Evolutionary conservation across 208 protist species (phyloP), one percentile per base, ranked within the genome.

Genomic region (Trypanosoma scelopori): DNA sequence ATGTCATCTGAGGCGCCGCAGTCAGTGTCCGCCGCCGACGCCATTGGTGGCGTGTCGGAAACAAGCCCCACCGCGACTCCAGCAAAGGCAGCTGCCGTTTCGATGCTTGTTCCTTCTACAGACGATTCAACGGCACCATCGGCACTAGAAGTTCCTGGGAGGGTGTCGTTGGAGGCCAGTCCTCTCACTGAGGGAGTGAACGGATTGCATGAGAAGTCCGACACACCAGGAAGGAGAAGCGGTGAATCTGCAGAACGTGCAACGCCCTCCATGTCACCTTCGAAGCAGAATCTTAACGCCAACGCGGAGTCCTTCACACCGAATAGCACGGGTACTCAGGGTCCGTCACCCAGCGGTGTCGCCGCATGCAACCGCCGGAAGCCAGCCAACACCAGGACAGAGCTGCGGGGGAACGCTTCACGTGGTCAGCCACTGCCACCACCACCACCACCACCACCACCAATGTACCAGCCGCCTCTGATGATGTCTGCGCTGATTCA

Each of bases 261-360:
- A 62, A 12, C 16, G 28, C 9, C 27, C n/a, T 41, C 2, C 4
- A 3, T 41, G 25, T 27, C 57, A 52, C 23, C 28, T 18, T 18
- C 57, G 18, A 42, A 82, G 52, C 72, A 68, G 27, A 74, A 65
- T 42, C 71, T 92, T 32, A 89, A 89, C 62, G 80, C 69, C 1
- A 84, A 89, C 32, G 80, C 85, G 0, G 82, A 86, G 63, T 77
- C 81, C 7, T 89, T 89, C 45, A 85, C 77, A 1, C 82, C 78
- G 13, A 37, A 0, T 37, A 12, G 3, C 6, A 15, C 20, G 23
- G 39, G 18, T 22, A 37, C 5, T 41, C n/a, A 7, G 28, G 50
- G 18, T 16, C 0, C 16, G 20, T 25, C 27, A 53, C 16, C 15
- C 16, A 9, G 45, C 11, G 4, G 5, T 45, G 52, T 23, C 35